Percentiles rank a stretch among this genome's conserved stretches.
These are phyloP conservation scores for Usnea hakonensis DNA, from an alignment of 495 filamentous ascomycete species.

Conservation along the genomic window DNA sequence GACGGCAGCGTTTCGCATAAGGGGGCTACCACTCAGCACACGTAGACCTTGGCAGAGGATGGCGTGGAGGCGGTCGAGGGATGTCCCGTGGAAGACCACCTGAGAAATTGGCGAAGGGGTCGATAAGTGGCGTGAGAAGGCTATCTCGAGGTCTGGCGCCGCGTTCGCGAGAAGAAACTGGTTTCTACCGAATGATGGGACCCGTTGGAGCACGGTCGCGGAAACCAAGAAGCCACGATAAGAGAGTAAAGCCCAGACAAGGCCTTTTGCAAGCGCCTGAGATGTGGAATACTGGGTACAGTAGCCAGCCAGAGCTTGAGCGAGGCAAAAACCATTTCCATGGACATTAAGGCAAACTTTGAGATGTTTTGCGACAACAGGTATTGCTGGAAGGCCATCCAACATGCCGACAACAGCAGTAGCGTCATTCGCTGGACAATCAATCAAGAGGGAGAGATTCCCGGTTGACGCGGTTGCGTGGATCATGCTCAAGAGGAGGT, in stretches of 20 bases:
- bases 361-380: background rate
- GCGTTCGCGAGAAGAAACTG: slow-evolving; percentile 10
- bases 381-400: background rate
- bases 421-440: background rate
- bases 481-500: background rate
- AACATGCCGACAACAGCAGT: background rate
- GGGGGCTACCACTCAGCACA: background rate
- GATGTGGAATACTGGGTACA: background rate
- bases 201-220: background rate
- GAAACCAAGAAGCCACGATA: slow-evolving; percentile 4
- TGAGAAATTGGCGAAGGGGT: background rate
- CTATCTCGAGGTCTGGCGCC: background rate
- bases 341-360: background rate
- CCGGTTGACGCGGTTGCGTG: background rate
- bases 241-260: background rate
- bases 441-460: background rate
- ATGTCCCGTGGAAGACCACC: slow-evolving; percentile 6
- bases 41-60: slow-evolving; percentile 5
- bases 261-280: background rate
- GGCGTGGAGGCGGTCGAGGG: slow-evolving; percentile 1
- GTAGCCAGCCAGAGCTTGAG: background rate
- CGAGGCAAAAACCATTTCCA: background rate
- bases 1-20: background rate
- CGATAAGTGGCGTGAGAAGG: background rate
- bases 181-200: background rate